A percentile compares a stretch with the other conserved stretches of the same genome.
phyloP scores from a whole-genome alignment of 2,329 filamentous ascomycete genomes.

The Trichoderma atrobrunneum region DNA sequence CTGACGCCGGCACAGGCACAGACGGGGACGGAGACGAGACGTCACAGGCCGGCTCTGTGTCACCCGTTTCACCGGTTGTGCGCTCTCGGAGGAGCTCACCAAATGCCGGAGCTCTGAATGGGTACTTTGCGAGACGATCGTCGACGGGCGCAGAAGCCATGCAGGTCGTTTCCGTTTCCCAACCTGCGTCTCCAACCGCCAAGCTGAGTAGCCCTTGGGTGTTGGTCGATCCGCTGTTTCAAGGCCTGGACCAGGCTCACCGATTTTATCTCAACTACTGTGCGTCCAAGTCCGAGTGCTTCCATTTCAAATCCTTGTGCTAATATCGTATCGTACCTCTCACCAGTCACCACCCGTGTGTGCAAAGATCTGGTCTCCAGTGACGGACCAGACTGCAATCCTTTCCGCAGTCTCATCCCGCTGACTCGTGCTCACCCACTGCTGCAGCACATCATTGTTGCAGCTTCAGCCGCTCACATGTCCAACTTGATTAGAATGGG shows the following conservation, averaged over 20 bases:
- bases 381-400: conserved; percentile 44
- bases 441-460: conserved; percentile 47
- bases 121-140: not conserved
- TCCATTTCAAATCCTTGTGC: not conserved
- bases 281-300: conserved; percentile 26
- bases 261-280: conserved; percentile 43
- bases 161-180: conserved; percentile 29
- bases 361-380: conserved; percentile 52
- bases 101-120: not conserved
- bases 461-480: conserved; percentile 48
- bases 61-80: not conserved
- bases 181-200: conserved; percentile 21
- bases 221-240: conserved; percentile 43
- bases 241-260: conserved; percentile 53
- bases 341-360: conserved; percentile 46
- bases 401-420: conserved; percentile 45
- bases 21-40: not conserved
- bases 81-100: not conserved
- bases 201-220: conserved; percentile 33
- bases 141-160: conserved; percentile 18
- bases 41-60: conserved; percentile 18
- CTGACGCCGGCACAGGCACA: conserved; percentile 8
- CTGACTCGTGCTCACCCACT: conserved; percentile 42
- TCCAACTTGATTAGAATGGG: conserved; percentile 39
- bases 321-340: not conserved